Conservation (phyloP, 2,329 filamentous ascomycete genomes). For the Beauveria scarabaeidicola region DNA sequence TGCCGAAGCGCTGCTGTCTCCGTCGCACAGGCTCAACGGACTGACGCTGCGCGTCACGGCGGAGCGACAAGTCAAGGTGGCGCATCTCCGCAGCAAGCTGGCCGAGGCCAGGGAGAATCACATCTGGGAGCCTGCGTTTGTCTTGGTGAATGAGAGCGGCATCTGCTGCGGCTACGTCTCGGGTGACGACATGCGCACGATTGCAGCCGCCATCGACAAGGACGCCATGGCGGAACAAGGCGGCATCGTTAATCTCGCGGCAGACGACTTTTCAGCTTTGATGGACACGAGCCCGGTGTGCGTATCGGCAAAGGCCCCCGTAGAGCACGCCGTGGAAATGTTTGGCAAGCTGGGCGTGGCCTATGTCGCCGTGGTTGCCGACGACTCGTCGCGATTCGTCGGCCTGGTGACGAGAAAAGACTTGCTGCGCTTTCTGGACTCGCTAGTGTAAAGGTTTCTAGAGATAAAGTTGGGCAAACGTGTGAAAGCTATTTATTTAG, state of each 20-base stretch:
- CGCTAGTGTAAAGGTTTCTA: background rate
- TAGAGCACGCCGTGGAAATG: constrained; percentile 53
- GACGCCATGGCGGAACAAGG: constrained; percentile 14
- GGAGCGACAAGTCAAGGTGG: background rate
- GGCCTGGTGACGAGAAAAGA: constrained; percentile 53
- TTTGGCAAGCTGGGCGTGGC: constrained; percentile 48
- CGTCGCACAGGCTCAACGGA: background rate
- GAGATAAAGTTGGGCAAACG: too few species aligned
- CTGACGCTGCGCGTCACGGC: background rate
- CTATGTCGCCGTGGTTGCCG: constrained; percentile 44
- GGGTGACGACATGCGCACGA: constrained; percentile 44
- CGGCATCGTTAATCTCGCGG: constrained; percentile 22
- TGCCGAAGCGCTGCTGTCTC: background rate
- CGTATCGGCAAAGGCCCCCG: constrained; percentile 40
- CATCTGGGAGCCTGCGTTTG: constrained; percentile 44
- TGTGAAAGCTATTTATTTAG: background rate
- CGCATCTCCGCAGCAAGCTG: background rate
- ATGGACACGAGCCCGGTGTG: constrained; percentile 46
- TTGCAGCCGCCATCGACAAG: constrained; percentile 28
- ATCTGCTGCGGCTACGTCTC: constrained; percentile 48
- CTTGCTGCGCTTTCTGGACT: constrained; percentile 20
- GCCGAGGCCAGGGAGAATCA: constrained; percentile 21
- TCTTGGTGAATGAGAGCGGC: constrained; percentile 39
- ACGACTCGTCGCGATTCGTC: constrained; percentile 39
- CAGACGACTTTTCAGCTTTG: constrained; percentile 33